Percentiles rank a stretch among this genome's conserved stretches.
These are phyloP conservation scores for Mycosphaerella arachidis DNA, from an alignment of 2,329 filamentous ascomycete genomes.

Conservation along the genomic window DNA sequence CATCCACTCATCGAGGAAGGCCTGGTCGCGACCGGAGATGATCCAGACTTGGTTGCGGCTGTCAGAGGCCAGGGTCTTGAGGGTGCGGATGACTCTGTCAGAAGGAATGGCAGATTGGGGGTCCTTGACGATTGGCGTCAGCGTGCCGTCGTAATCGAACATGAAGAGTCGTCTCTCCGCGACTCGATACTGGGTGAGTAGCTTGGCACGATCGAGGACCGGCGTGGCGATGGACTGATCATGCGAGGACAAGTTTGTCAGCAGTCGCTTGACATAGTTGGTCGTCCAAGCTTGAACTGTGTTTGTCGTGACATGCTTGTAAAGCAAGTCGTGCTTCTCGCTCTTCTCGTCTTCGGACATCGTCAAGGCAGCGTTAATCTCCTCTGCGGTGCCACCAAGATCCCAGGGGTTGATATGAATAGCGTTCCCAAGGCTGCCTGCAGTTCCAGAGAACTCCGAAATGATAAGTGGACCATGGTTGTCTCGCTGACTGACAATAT, in stretches of 20 bases:
- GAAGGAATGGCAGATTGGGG: slow-evolving; percentile 86
- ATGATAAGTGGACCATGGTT: slow-evolving; percentile 83
- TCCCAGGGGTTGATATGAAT: slow-evolving; percentile 98
- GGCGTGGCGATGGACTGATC: slow-evolving; percentile 74
- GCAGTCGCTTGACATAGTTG: slow-evolving; percentile 71
- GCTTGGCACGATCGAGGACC: slow-evolving; percentile 66
- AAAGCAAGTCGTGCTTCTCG: slow-evolving; percentile 68
- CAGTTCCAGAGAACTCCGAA: slow-evolving; percentile 94
- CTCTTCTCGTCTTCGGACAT: slow-evolving; percentile 65
- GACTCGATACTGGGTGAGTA: slow-evolving; percentile 69
- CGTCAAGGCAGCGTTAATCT: slow-evolving; percentile 75
- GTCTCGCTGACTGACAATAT: slow-evolving; percentile 86
- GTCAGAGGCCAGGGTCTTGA: slow-evolving; percentile 75
- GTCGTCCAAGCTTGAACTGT: slow-evolving; percentile 84
- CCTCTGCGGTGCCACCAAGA: slow-evolving; percentile 72
- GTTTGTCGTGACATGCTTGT: slow-evolving; percentile 77
- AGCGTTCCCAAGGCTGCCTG: slow-evolving; percentile 75
- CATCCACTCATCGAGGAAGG: slow-evolving; percentile 84
- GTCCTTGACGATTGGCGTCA: slow-evolving; percentile 91
- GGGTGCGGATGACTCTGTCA: slow-evolving; percentile 70
- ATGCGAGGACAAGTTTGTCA: slow-evolving; percentile 74
- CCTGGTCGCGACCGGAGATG: slow-evolving; percentile 89
- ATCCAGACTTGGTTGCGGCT: slow-evolving; percentile 92
- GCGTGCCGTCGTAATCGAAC: slow-evolving; percentile 97
- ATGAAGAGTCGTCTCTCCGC: slow-evolving; percentile 84